Base-by-base conservation (phyloP, 2,329 filamentous ascomycete genomes). In the Metarhizium rileyi region DNA sequence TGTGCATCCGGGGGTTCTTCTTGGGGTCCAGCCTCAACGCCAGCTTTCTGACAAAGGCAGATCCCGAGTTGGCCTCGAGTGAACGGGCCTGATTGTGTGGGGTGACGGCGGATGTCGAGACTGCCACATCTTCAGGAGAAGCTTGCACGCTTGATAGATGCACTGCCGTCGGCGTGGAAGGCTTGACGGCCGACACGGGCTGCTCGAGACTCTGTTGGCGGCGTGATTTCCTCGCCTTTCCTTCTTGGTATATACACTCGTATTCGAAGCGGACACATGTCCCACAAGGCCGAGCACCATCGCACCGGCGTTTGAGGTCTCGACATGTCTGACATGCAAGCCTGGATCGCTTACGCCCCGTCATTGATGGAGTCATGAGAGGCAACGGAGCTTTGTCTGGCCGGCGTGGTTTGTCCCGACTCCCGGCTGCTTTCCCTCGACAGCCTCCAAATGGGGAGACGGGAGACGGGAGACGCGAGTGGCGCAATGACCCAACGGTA, bases 271-370 rank as follows among this genome's bases (percentile, higher is more conserved):
- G 70, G 0, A 69, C 63, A 58, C 77, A 80, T 30, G 74, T 75
- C 44, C 67, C 68, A 57, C 77, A 80, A 0, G 77, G 77, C 38
- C 70, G 63, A 5, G 63, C 64, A 12, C 76, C 76, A 53, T 79
- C 73, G 55, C 77, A 80, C 62, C 76, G 75, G 43, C 77, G 69
- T 59, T 80, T 80, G 45, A 76, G 70, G 12, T 77, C 68, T 33
- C 77, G 69, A 50, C 77, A 80, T 18, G 74, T 71, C 50, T 72
- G 64, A 55, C 74, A 77, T 22, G 73, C 74, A 8, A 71, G 52
- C 36, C 67, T 68, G 23, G 73, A 70, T 1, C 73, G 69, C 30
- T 63, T 64, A 5, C 63, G 59, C 3, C 58, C 59, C 44, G 41
- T 38, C 22, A 41, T 26, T 8, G 25, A 22, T 20, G 40, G 41